Percentiles rank a stretch among this genome's conserved stretches.
Conservation (phyloP, 2,329 filamentous ascomycete species). For the Clonostachys chloroleuca region DNA sequence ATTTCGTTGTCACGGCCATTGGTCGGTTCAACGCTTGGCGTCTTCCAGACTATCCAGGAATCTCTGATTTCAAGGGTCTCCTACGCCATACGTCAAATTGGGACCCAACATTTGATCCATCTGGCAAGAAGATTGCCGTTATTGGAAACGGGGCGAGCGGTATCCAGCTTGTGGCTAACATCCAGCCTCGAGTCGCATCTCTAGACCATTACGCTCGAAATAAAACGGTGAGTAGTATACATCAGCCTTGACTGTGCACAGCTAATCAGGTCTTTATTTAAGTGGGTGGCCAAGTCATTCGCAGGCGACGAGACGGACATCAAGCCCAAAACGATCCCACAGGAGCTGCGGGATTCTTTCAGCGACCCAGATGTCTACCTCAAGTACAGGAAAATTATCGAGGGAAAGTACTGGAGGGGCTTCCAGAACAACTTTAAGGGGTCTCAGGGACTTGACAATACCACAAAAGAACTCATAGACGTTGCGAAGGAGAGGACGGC, state of each 20-base stretch:
- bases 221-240: conserved; percentile 26
- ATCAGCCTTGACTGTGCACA: conserved; percentile 18
- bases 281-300: conserved; percentile 46
- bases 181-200: conserved; percentile 20
- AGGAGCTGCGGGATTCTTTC: conserved; percentile 41
- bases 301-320: conserved; percentile 50
- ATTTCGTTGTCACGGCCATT: no score
- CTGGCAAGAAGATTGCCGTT: conserved; percentile 18
- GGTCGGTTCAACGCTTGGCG: no score
- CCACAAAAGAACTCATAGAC: conserved; percentile 4
- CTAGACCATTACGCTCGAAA: conserved; percentile 32
- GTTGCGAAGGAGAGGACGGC: neutral
- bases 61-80: no score
- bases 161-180: conserved; percentile 20
- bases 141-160: conserved; percentile 24
- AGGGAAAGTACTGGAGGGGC: neutral
- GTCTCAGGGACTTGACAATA: neutral
- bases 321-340: conserved; percentile 47
- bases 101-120: no score
- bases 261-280: conserved; percentile 37
- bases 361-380: conserved; percentile 34
- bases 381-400: conserved; percentile 38
- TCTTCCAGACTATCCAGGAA: no score
- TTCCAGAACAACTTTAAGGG: conserved; percentile 40
- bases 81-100: no score